These are phyloP conservation scores for Malassezia dermatis DNA, from an alignment of 1,284 basidiomycete species.

Conservation along the genomic window DNA sequence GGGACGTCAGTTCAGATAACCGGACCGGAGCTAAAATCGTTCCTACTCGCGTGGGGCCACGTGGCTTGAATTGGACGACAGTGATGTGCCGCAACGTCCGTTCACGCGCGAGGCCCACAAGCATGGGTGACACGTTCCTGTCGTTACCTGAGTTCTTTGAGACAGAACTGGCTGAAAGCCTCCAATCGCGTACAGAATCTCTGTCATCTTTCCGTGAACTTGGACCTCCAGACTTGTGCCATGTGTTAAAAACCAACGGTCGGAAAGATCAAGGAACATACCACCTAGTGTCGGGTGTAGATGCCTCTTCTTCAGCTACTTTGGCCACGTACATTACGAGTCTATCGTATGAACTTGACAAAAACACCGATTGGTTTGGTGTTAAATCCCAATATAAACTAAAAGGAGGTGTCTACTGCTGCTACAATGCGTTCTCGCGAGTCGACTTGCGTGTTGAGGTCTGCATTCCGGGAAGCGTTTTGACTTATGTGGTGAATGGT, in stretches of 20 bases:
- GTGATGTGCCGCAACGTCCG: background rate
- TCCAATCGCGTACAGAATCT: constrained; percentile 81
- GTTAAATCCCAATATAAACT: constrained; percentile 67
- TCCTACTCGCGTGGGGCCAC: constrained; percentile 14
- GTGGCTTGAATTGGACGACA: background rate
- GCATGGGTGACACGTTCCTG: constrained; percentile 42
- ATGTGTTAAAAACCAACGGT: constrained; percentile 78
- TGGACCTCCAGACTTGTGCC: constrained; percentile 90
- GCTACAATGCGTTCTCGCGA: constrained; percentile 95
- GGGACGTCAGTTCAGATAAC: background rate
- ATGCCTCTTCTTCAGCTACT: constrained; percentile 91
- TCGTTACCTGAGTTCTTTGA: constrained; percentile 51
- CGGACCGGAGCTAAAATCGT: constrained; percentile 1
- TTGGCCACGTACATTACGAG: constrained; percentile 97
- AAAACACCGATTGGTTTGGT: constrained; percentile 82
- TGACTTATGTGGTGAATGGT: constrained; percentile 84
- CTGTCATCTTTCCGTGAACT: constrained; percentile 89
- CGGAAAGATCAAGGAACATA: constrained; percentile 50
- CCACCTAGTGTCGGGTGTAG: constrained; percentile 69
- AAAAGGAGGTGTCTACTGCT: constrained; percentile 85
- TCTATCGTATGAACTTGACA: constrained; percentile 85
- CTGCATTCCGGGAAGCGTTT: constrained; percentile 92
- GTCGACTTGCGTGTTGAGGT: constrained; percentile 96
- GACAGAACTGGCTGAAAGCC: constrained; percentile 80
- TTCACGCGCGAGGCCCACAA: background rate